phyloP scores from a whole-genome alignment of 306 rosid species.

The Luffa acutangula region DNA sequence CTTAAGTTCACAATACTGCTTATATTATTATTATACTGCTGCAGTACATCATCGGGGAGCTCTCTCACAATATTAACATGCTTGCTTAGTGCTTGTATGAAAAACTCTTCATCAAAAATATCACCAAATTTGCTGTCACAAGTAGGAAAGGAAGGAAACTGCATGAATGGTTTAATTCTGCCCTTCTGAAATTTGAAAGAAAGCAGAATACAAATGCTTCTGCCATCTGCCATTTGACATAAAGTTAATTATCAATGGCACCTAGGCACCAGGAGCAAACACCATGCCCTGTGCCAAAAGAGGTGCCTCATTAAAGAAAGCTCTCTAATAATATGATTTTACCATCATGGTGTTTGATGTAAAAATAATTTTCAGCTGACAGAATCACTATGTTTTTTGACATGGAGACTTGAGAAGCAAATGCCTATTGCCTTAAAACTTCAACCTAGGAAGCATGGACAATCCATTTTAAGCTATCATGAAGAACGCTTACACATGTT shows the following conservation, averaged over 20 bases:
- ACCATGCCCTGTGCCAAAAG: background rate
- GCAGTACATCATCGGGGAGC: conserved; percentile 66
- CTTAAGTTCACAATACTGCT: conserved; percentile 90
- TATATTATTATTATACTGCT: conserved; percentile 68
- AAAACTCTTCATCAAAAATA: conserved; percentile 82
- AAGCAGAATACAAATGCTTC: background rate
- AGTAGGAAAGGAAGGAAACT: conserved; percentile 10
- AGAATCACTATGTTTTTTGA: background rate
- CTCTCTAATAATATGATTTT: background rate
- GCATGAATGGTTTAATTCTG: background rate
- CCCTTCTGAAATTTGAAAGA: background rate
- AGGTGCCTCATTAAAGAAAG: background rate
- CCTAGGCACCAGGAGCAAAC: conserved; percentile 6
- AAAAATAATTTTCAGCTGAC: background rate
- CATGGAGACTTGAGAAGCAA: background rate
- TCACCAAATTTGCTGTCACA: conserved; percentile 72
- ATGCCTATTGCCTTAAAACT: background rate
- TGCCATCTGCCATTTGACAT: background rate
- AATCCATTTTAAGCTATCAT: background rate
- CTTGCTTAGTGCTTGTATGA: conserved; percentile 53
- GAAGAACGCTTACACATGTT: background rate
- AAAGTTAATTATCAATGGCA: background rate
- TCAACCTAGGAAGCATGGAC: background rate
- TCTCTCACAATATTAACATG: conserved; percentile 66
- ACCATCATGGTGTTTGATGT: background rate